Evolutionary conservation across 129 eudicot genomes (phyloP), one percentile per base, ranked within the genome.

Genomic region (Artemisia tridentata): DNA sequence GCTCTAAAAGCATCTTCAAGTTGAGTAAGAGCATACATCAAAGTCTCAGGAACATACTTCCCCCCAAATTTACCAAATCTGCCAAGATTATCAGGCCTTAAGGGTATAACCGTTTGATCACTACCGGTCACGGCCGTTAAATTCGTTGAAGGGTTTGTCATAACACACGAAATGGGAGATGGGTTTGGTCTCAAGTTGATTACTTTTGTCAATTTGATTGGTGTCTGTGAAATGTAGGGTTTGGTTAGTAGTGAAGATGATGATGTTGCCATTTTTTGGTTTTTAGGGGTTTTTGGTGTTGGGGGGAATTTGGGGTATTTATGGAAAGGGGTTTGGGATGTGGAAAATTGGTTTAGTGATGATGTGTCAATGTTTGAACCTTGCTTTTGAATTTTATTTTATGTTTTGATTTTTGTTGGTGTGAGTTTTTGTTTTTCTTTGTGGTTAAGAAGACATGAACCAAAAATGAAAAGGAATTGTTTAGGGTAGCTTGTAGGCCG

Each of bases 31-130:
- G 88, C 90, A 51, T 77, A 64, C 92, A 90, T 86, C 17, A 90
- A 85, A 47, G 93, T 90, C 55, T 90, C 93, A 16, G 96, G 93
- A 2, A 90, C 93, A 62, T 82, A 90, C 34, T 86, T 86, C 1
- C 96, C 96, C 5, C 96, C 96, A 63, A 80, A 90, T 75, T 84
- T 90, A 0, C 96, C 96, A 62, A 88, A 86, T 16, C 96, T 73
- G 34, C 92, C 96, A 69, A 88, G 83, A 4, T 87, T 79, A 68
- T 88, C 96, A 29, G 96, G 96, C 11, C 86, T 80, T 29, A 63
- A 86, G 50, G 63, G 76, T 49, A 73, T 64, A 7, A 56, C 74
- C 55, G 66, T 13, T 11, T 62, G 41, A 31, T 49, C 38, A 16
- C 49, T 6, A 16, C 25, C 47, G 21, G 13, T 75, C 20, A 51